Percentiles rank a stretch among this genome's conserved stretches.
phyloP scores from a whole-genome alignment of 495 filamentous ascomycete genomes.

The Chaetomium cochliodes region DNA sequence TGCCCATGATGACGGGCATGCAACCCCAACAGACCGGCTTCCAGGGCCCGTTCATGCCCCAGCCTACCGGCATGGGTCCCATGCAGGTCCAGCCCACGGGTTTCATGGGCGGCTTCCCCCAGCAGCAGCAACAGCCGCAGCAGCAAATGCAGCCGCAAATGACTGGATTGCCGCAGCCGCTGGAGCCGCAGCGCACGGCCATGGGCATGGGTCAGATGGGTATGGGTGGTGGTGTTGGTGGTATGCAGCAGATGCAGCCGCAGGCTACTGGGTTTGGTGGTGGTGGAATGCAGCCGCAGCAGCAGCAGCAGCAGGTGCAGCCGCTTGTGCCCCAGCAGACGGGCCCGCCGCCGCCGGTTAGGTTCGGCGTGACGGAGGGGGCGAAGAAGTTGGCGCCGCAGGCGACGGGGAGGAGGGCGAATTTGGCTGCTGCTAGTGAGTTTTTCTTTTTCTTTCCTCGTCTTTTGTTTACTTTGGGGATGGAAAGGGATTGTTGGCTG shows the following conservation, averaged over 20 bases:
- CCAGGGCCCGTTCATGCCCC: conserved; percentile 36
- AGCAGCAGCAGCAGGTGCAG: conserved; percentile 32
- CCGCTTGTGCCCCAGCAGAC: conserved; percentile 83
- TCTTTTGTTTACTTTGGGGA: background rate
- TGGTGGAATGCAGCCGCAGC: conserved; percentile 16
- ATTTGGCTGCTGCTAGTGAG: conserved; percentile 93
- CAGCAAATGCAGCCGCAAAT: conserved; percentile 54
- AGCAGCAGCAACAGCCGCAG: conserved; percentile 52
- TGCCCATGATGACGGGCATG: conserved; percentile 49
- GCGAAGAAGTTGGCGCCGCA: conserved; percentile 80
- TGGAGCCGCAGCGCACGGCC: conserved; percentile 49
- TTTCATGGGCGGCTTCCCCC: conserved; percentile 53
- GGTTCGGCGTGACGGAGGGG: conserved; percentile 75
- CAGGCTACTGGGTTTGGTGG: conserved; percentile 51
- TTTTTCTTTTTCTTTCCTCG: conserved; percentile 32
- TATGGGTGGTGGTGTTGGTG: conserved; percentile 36
- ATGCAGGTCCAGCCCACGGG: conserved; percentile 65
- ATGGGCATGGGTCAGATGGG: conserved; percentile 52
- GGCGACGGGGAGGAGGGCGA: conserved; percentile 84
- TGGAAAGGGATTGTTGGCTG: background rate
- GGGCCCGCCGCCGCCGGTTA: conserved; percentile 83
- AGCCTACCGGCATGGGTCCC: conserved; percentile 42
- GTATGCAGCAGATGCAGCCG: conserved; percentile 42
- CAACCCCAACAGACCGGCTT: conserved; percentile 39
- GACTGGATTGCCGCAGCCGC: conserved; percentile 52